Evolutionary conservation across 441 rosid genomes (phyloP), one percentile per base, ranked within the genome.

Genomic region (Gossypium lobatum): DNA sequence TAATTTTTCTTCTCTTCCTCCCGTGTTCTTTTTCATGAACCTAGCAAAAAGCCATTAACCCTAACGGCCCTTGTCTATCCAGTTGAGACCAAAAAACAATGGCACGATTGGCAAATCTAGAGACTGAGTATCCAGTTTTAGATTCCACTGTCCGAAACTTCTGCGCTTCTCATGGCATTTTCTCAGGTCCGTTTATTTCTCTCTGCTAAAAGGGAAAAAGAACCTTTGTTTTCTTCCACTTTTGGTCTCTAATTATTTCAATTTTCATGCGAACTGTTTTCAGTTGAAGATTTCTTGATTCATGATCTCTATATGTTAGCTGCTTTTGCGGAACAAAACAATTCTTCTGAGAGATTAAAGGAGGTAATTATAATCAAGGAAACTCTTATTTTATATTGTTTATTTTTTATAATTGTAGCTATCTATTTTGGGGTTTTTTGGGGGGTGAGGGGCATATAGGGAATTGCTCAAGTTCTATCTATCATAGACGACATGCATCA

Each of bases 251-350:
- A 6, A 31, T 6, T 23, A 57, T 23, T n/a, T 18, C 0, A 28
- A 11, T 45, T 17, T 18, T 28, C 23, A 26, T 59, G 20, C 34
- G 6, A 3, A 26, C 69, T 20, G 39, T 67, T 37, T 55, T 54
- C 85, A 84, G 89, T 78, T 4, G 86, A 88, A 73, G 90, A 88
- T 76, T 83, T 88, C 71, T 78, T 88, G 72, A n/a, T 82, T 31
- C 87, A 80, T 52, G 90, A 88, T 76, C 73, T 86, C 31, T 66
- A 79, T 50, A 60, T 28, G 37, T 72, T 88, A 73, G 76, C 61
- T 54, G 84, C 86, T 37, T 77, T 72, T 16, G 86, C 87, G 4
- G 83, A 81, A 21, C 79, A 77, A 67, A 80, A 72, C 16, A 77
- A 84, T 39, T 54, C 6, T 16, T 70, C 85, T 0, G 82, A 83